Evolutionary conservation across 768 basidiomycete genomes (phyloP), one percentile per base, ranked within the genome.

Genomic region (Boletus edulis): DNA sequence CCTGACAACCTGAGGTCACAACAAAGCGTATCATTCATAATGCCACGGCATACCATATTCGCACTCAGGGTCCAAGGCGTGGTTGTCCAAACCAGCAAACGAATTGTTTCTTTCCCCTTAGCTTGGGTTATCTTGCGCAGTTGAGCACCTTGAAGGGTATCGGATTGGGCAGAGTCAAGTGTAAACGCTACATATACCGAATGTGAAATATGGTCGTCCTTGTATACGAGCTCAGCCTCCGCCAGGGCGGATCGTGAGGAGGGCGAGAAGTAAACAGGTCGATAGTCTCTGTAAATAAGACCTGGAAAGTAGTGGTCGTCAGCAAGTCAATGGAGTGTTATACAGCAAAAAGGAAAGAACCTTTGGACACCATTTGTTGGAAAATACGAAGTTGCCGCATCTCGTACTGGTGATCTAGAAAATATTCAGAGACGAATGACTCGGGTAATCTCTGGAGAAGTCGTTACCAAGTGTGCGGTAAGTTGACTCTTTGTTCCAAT

Each of bases 51-150:
- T 61, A 94, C 94, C 89, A 94, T 93, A 65, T 99, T 98, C 2
- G 93, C 91, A 6, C 91, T 93, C 45, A 98, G 73, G 5, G 93
- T 98, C 96, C 96, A 99, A 1, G 96, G 91, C 0, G 96, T 98
- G 4, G 96, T 98, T 3, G 96, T 98, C 96, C 96, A 99, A 5
- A 96, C 89, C 17, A 94, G 75, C 11, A 97, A 62, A 29, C 79
- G 77, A 12, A 86, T 70, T 46, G 63, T 17, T 60, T 67, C 66
- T 3, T 65, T 59, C 8, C 80, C 49, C 15, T 77, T 54, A 15
- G 73, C 54, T 22, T 67, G 71, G 44, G 79, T 13, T 37, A 60
- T 43, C 46, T 52, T 54, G 40, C 18, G 39, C 32, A 45, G 62
- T 24, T 53, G 34, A 6, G 56, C 51, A 14, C 39, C 67, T 57